Percentiles rank a stretch among this genome's conserved stretches.
Conservation (phyloP, 2,329 filamentous ascomycete species). For the Fusarium torreyae region DNA sequence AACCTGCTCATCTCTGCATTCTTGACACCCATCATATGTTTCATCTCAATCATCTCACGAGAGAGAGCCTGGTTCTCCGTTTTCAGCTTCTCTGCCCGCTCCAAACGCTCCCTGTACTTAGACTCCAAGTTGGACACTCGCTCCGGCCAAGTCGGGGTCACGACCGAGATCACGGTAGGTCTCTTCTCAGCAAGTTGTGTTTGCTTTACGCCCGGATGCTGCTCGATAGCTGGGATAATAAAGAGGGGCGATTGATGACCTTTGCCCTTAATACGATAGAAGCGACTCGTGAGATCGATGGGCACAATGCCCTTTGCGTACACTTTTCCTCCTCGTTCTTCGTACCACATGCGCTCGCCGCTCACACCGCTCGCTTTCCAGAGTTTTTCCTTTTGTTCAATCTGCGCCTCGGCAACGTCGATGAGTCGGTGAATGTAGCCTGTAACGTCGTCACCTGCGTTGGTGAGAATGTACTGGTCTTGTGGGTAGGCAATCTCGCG, state of each 20-base stretch:
- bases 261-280: conserved; percentile 65
- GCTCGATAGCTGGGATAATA: conserved; percentile 65
- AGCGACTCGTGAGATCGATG: conserved; percentile 66
- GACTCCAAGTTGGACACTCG: conserved; percentile 54
- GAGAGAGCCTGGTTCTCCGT: conserved; percentile 35
- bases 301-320: conserved; percentile 63
- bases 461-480: conserved; percentile 69
- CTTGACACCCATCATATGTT: conserved; percentile 37
- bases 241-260: conserved; percentile 64
- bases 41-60: conserved; percentile 44
- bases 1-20: conserved; percentile 41
- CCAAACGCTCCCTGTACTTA: conserved; percentile 44
- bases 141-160: conserved; percentile 51
- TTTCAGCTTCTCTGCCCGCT: conserved; percentile 39
- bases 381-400: conserved; percentile 54
- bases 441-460: conserved; percentile 68
- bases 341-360: conserved; percentile 57
- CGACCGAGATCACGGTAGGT: conserved; percentile 58
- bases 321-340: conserved; percentile 49
- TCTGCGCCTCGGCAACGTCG: conserved; percentile 61
- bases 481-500: conserved; percentile 69
- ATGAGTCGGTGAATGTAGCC: conserved; percentile 63
- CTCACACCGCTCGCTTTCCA: conserved; percentile 58
- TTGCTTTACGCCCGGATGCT: conserved; percentile 61
- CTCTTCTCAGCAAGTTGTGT: conserved; percentile 63